These are phyloP conservation scores for Thalassiosira allenii DNA, from an alignment of 352 stramenopile genomes.

Conservation along the genomic window DNA sequence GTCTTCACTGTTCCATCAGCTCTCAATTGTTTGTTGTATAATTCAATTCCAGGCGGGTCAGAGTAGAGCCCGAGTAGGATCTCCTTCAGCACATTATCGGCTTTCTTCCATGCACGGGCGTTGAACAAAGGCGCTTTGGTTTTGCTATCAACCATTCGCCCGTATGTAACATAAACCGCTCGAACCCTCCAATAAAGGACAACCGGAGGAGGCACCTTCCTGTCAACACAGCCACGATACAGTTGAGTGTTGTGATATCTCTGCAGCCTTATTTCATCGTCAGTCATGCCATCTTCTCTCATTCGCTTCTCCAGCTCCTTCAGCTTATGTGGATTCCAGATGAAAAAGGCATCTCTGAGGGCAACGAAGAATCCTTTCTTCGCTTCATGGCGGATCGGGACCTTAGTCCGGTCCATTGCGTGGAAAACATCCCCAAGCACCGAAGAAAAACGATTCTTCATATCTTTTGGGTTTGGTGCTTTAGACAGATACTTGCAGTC, in stretches of 20 bases:
- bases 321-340: slow-evolving; percentile 50
- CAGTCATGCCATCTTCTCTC: slow-evolving; percentile 28
- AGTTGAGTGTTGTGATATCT: slow-evolving; percentile 44
- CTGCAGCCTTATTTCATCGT: slow-evolving; percentile 32
- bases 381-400: slow-evolving; percentile 54
- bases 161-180: slow-evolving; percentile 55
- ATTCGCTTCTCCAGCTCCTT: slow-evolving; percentile 33
- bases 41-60: slow-evolving; percentile 52
- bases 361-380: slow-evolving; percentile 58
- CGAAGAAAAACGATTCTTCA: slow-evolving; percentile 41
- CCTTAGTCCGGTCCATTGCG: slow-evolving; percentile 55
- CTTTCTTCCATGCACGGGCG: slow-evolving; percentile 53
- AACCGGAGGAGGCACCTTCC: slow-evolving; percentile 26
- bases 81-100: slow-evolving; percentile 61
- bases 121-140: slow-evolving; percentile 60
- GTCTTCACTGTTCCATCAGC: slow-evolving; percentile 21
- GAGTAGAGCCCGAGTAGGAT: slow-evolving; percentile 57
- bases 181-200: slow-evolving; percentile 60
- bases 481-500: slow-evolving; percentile 26
- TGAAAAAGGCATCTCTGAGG: slow-evolving; percentile 48
- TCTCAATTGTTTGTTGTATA: slow-evolving; percentile 46
- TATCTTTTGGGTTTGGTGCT: slow-evolving; percentile 37
- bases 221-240: slow-evolving; percentile 45
- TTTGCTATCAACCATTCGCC: slow-evolving; percentile 46
- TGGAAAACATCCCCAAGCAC: slow-evolving; percentile 66